These are phyloP conservation scores for Polytrichum formosum DNA, from an alignment of 225 moss, liverwort and hornwort species.

Conservation along the genomic window DNA sequence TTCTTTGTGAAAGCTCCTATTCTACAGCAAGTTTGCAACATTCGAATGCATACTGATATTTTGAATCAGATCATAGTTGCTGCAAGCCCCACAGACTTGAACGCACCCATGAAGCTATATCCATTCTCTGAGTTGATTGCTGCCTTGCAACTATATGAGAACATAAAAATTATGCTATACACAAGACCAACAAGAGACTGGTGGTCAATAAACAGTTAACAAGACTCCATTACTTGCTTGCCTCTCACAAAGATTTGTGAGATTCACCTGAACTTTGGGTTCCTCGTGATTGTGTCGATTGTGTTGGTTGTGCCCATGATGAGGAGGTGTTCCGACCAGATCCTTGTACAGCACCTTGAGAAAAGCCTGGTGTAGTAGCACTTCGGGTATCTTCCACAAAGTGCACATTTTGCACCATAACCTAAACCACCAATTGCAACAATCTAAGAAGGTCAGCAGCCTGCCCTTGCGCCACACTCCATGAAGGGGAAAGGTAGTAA, in stretches of 20 bases:
- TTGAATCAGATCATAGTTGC: no score
- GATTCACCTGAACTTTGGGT: constrained; percentile 30
- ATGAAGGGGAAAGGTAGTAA: background rate
- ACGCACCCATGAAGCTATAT: no score
- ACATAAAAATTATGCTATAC: no score
- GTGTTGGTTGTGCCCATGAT: constrained; percentile 38
- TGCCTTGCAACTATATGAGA: no score
- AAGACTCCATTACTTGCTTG: background rate
- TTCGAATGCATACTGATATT: no score
- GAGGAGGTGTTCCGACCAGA: constrained; percentile 30
- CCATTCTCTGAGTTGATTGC: no score
- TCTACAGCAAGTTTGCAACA: no score
- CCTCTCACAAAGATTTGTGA: background rate
- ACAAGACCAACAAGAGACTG: background rate
- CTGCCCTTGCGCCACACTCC: background rate
- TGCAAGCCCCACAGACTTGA: no score
- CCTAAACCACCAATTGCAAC: constrained; percentile 22
- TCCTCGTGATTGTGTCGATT: constrained; percentile 7
- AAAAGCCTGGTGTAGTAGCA: background rate
- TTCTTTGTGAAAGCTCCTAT: no score
- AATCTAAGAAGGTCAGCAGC: background rate
- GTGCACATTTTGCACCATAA: constrained; percentile 46
- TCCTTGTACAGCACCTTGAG: constrained; percentile 12
- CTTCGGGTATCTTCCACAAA: constrained; percentile 36
- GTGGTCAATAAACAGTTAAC: background rate